These are phyloP conservation scores for Lactuca saligna DNA, from an alignment of 129 eudicot species.

Conservation along the genomic window DNA sequence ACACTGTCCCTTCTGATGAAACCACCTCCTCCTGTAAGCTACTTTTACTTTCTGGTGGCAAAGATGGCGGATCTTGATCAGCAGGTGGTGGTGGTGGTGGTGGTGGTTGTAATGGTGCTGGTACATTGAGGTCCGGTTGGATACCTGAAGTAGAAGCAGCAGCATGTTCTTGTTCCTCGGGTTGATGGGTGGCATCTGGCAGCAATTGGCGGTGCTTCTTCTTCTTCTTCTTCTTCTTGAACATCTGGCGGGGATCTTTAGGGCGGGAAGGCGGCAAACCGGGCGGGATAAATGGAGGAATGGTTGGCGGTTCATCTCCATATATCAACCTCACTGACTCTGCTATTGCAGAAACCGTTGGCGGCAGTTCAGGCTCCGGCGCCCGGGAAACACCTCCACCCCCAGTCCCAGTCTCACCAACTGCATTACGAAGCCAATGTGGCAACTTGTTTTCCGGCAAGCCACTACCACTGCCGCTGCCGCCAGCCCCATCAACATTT, in stretches of 20 bases:
- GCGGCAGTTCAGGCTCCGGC: constrained; percentile 57
- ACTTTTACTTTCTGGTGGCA: constrained; percentile 26
- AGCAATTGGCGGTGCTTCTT: constrained; percentile 21
- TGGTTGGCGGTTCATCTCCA: constrained; percentile 49
- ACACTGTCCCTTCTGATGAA: constrained; percentile 63
- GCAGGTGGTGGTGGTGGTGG: constrained; percentile 12
- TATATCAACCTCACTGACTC: constrained; percentile 77
- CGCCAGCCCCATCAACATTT: constrained; percentile 22
- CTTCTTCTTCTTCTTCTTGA: constrained; percentile 68
- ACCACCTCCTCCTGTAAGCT: constrained; percentile 28
- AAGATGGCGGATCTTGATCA: constrained; percentile 26
- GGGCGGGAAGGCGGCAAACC: constrained; percentile 69
- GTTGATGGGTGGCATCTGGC: constrained; percentile 37
- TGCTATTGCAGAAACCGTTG: constrained; percentile 76
- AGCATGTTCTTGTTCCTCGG: constrained; percentile 21
- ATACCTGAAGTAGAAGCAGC: constrained; percentile 34
- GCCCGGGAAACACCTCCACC: constrained; percentile 30
- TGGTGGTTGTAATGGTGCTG: constrained; percentile 18
- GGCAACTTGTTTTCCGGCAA: constrained; percentile 61
- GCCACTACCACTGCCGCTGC: constrained; percentile 12
- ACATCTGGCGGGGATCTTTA: constrained; percentile 57
- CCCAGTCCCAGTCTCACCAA: constrained; percentile 14
- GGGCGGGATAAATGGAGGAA: constrained; percentile 79
- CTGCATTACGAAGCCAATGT: constrained; percentile 96
- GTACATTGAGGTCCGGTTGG: constrained; percentile 41